phyloP scores from a whole-genome alignment of 208 protist species.

The Acanthamoeba royreba region DNA sequence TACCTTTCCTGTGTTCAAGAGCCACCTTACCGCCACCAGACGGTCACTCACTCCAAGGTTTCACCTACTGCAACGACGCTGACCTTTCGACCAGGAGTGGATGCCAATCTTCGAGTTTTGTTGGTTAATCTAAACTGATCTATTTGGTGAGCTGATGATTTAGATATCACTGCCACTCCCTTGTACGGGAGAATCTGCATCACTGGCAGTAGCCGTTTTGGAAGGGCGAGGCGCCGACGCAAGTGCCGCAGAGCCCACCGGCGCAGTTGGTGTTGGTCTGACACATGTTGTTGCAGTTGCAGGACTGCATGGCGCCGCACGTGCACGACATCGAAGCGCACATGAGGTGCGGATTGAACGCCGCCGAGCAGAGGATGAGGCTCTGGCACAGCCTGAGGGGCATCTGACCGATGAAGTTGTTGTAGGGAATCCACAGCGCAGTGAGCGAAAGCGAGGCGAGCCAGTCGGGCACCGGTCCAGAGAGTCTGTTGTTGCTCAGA shows the following conservation, averaged over 20 bases:
- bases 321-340: background rate
- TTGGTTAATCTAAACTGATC: too few relatives aligned
- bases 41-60: too few relatives aligned
- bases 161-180: too few relatives aligned
- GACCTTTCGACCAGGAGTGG: too few relatives aligned
- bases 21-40: too few relatives aligned
- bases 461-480: background rate
- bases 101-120: too few relatives aligned
- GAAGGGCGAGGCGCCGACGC: background rate
- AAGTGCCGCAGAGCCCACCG: background rate
- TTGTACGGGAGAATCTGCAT: too few relatives aligned
- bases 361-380: background rate
- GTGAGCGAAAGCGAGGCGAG: background rate
- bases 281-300: background rate
- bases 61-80: too few relatives aligned
- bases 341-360: background rate
- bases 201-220: background rate
- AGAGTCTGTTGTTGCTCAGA: background rate
- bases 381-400: background rate
- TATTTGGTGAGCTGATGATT: too few relatives aligned
- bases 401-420: background rate
- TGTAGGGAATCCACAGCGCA: background rate
- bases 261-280: background rate
- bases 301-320: conserved; percentile 2
- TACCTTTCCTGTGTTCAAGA: too few relatives aligned